Evolutionary conservation across 106 monocot species (phyloP).

Genomic region (Triglochin maritima): DNA sequence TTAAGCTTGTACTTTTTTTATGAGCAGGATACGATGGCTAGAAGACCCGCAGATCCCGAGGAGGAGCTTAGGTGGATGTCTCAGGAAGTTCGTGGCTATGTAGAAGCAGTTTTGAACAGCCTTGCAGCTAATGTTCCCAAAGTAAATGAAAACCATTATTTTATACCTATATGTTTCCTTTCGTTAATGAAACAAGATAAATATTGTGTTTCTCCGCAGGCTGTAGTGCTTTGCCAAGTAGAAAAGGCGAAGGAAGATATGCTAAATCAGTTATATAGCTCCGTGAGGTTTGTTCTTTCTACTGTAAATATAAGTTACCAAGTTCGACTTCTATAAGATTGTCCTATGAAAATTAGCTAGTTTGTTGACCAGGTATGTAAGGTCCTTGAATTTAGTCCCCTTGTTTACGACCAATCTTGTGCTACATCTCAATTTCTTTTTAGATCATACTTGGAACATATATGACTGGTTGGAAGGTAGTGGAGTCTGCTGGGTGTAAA

Average conservation of each 20-base stretch:
- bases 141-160: constrained; percentile 15
- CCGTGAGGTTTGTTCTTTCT: constrained; percentile 48
- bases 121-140: constrained; percentile 98
- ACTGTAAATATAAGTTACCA: no score
- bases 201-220: constrained; percentile 33
- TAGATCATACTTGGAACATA: no score
- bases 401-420: no score
- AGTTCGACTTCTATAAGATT: no score
- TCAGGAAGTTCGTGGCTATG: constrained; percentile 98
- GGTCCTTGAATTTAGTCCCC: no score
- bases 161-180: background rate
- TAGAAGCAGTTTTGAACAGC: constrained; percentile 97
- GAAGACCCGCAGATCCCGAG: constrained; percentile 92
- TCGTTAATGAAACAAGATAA: background rate
- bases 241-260: constrained; percentile 99
- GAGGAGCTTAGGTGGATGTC: constrained; percentile 99
- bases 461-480: no score
- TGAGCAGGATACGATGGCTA: constrained; percentile 55
- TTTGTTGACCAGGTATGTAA: background rate
- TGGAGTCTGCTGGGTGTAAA: no score
- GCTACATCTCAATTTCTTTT: no score
- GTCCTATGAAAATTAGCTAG: background rate
- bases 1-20: background rate
- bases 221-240: constrained; percentile 90
- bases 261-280: constrained; percentile 94